Evolutionary conservation across 2,329 filamentous ascomycete genomes (phyloP).

Genomic region (Chaetomium globosum): DNA sequence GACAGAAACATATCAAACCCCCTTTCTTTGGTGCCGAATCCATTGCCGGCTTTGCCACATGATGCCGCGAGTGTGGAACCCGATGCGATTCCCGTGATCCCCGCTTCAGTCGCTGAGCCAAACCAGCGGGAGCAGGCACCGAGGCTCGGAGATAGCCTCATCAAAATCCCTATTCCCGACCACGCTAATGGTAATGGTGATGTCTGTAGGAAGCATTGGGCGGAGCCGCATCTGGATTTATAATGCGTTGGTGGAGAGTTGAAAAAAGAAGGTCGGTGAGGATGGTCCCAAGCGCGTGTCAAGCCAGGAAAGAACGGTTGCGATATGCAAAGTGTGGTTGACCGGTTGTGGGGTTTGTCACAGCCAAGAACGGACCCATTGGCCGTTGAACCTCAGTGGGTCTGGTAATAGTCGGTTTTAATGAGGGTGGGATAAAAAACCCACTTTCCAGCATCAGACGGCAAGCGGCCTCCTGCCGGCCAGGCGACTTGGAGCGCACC

Average conservation of each 20-base stretch:
- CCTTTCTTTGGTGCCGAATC: neutral
- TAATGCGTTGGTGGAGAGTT: neutral
- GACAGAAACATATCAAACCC: conserved; percentile 1
- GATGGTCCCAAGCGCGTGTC: too few species aligned
- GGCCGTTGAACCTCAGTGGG: neutral
- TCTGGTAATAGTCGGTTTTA: conserved; percentile 14
- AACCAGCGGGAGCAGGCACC: neutral
- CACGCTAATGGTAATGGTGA: neutral
- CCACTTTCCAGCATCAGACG: conserved; percentile 9
- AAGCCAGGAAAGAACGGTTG: neutral
- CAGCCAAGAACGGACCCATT: neutral
- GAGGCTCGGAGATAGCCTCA: neutral
- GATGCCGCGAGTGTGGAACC: neutral
- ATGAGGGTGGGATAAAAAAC: too few species aligned
- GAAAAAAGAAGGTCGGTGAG: neutral
- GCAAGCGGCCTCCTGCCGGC: neutral
- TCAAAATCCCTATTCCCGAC: neutral
- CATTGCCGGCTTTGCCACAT: neutral
- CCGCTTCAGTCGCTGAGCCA: neutral
- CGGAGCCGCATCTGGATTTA: neutral
- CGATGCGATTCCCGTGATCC: neutral
- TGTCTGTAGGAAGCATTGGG: neutral
- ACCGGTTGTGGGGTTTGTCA: neutral
- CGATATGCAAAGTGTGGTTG: neutral
- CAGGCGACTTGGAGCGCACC: neutral